phyloP scores from a whole-genome alignment of 2,329 filamentous ascomycete genomes.

The Cordyceps cicadae region DNA sequence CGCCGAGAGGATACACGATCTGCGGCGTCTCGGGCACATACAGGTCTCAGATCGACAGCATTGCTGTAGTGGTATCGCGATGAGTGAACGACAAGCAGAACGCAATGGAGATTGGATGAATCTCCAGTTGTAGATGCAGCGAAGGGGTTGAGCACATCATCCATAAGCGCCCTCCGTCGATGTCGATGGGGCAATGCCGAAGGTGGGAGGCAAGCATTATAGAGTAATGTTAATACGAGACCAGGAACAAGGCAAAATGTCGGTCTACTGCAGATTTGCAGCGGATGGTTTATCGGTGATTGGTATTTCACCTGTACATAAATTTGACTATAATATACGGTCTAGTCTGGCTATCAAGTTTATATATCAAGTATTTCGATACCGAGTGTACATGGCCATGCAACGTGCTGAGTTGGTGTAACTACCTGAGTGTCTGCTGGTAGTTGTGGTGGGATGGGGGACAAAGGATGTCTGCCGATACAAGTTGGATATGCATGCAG shows the following conservation, averaged over 20 bases:
- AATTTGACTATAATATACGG: conserved; percentile 11
- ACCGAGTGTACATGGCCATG: neutral
- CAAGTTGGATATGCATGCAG: neutral
- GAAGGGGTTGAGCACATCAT: neutral
- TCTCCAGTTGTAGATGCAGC: neutral
- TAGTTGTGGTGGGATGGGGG: neutral
- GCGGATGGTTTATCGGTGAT: neutral
- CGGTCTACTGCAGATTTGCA: neutral
- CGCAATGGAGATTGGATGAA: neutral
- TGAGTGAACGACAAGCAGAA: conserved; percentile 15
- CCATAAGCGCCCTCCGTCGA: neutral
- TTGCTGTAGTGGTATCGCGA: conserved; percentile 61
- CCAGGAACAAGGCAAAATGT: neutral
- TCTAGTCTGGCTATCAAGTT: conserved; percentile 6
- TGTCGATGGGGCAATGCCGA: neutral
- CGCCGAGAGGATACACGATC: conserved; percentile 80
- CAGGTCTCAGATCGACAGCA: conserved; percentile 74
- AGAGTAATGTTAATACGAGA: conserved; percentile 1
- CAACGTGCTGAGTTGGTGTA: neutral
- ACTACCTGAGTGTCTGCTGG: neutral
- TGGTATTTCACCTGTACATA: conserved; percentile 5
- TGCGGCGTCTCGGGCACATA: conserved; percentile 80
- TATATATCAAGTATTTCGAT: neutral
- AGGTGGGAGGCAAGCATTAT: neutral
- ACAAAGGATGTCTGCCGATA: neutral